Conservation (phyloP, 495 filamentous ascomycete genomes). For the Tuber brumale region DNA sequence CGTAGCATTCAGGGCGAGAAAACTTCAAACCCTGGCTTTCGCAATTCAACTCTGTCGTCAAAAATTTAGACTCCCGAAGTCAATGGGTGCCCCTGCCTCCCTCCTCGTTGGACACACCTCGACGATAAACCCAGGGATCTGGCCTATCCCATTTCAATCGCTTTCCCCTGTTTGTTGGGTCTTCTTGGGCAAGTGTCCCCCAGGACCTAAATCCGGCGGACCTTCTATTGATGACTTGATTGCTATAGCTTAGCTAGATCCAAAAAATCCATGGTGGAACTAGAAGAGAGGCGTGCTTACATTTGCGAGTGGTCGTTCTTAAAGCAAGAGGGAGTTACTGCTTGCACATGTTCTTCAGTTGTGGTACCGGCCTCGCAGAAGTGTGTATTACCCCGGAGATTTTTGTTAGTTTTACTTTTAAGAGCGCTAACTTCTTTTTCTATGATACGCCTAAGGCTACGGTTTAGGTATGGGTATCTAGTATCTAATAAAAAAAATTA, state of each 20-base stretch:
- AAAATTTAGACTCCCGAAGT: too few relatives aligned
- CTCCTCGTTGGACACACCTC: background rate
- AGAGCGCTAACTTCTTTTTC: background rate
- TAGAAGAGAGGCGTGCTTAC: background rate
- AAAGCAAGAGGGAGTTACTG: too few relatives aligned
- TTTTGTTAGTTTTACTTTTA: background rate
- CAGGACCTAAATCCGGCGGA: background rate
- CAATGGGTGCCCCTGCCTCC: too few relatives aligned
- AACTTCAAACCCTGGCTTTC: too few relatives aligned
- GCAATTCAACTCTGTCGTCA: too few relatives aligned
- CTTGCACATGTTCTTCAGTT: background rate
- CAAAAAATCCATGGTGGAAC: background rate
- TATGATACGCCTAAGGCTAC: background rate
- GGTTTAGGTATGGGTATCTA: background rate
- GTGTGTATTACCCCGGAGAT: background rate
- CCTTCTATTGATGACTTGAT: background rate
- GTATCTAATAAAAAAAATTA: background rate
- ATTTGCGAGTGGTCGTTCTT: background rate
- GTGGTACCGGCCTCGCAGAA: background rate
- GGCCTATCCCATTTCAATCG: background rate
- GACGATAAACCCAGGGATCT: background rate
- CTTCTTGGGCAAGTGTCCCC: background rate
- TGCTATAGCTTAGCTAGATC: background rate
- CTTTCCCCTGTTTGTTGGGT: background rate
- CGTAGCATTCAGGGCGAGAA: too few relatives aligned